phyloP scores from a whole-genome alignment of 768 basidiomycete genomes.

The Macrocybe gigantea region DNA sequence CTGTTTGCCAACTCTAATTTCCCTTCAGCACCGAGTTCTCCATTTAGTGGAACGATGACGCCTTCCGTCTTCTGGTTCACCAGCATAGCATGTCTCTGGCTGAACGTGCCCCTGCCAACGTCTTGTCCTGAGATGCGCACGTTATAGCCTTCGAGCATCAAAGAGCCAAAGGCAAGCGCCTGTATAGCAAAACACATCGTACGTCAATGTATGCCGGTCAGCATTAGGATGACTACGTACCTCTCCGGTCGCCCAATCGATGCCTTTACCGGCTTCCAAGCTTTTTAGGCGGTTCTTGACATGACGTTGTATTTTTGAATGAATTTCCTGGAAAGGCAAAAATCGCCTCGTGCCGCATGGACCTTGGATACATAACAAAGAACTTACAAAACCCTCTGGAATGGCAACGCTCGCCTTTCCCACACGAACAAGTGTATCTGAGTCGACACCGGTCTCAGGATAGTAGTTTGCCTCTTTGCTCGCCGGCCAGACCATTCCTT shows the following conservation, averaged over 20 bases:
- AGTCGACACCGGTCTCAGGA: slow-evolving; percentile 65
- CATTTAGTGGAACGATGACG: slow-evolving; percentile 79
- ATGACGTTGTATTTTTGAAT: slow-evolving; percentile 72
- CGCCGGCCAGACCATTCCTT: slow-evolving; percentile 57
- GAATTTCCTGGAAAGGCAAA: slow-evolving; percentile 53
- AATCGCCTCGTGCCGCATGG: slow-evolving; percentile 23
- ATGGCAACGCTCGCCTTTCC: slow-evolving; percentile 65
- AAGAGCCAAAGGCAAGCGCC: slow-evolving; percentile 85
- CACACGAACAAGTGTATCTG: slow-evolving; percentile 44
- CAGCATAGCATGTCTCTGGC: slow-evolving; percentile 87
- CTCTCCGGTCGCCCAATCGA: slow-evolving; percentile 92
- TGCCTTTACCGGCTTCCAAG: slow-evolving; percentile 58
- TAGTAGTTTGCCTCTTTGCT: slow-evolving; percentile 41
- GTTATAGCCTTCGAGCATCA: slow-evolving; percentile 78
- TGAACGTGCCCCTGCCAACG: slow-evolving; percentile 87
- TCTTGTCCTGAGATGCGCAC: slow-evolving; percentile 92
- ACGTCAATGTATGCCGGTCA: too few relatives aligned
- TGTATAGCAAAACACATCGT: slow-evolving; percentile 15
- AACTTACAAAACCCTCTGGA: slow-evolving; percentile 59
- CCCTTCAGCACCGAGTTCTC: slow-evolving; percentile 51
- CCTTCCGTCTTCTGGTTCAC: slow-evolving; percentile 83
- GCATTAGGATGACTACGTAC: slow-evolving; percentile 25
- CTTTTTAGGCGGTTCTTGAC: slow-evolving; percentile 71
- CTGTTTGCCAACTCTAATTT: slow-evolving; percentile 87
- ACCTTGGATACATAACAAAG: slow-evolving; percentile 18